Base-by-base conservation (phyloP, 2,329 filamentous ascomycete species). In the Scedosporium minutisporum region DNA sequence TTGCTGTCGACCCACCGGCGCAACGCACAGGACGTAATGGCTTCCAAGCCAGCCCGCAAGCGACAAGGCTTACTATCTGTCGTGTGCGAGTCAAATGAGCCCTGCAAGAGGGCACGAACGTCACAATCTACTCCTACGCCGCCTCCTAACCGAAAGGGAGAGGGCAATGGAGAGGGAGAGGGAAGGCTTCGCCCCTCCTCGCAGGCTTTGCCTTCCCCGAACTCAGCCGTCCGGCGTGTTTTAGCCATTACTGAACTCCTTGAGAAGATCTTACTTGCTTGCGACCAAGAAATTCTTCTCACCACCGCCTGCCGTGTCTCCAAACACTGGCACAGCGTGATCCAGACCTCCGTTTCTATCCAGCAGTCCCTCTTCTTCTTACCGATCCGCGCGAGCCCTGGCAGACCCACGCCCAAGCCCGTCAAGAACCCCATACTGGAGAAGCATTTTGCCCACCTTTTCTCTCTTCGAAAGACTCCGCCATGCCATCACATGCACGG, bases 211-310 rank as follows among this genome's bases (percentile, higher is more conserved):
- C 21, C 21, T 6, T 10, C 23, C 18, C 3, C 60, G 9, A 27
- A 21, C 58, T 60, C 58, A 33, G n/a, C 60, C 42, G 46, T 48
- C 21, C 60, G 23, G 6, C 29, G 25, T 21, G 66, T 67, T 3
- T 60, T 69, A 21, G 60, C 60, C 59, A 60, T 66, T 42, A 65
- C 68, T 6, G 70, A 72, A 63, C 62, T 72, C 3, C 63, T 71
- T 27, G 71, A 72, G 55, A 65, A 65, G 38, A 69, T 71, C 33
- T 60, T 72, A 21, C 42, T 66, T 14, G 64, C 67, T 7, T 62
- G 70, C 5, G 69, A 71, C 63, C 67, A 69, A 64, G 63, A 64
- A 12, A 69, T 69, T 3, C 66, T 71, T 2, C 68, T 72, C 9
- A 64, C 67, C 6, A 68, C 69, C 6, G 68, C 64, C 23, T 62